Conservation (phyloP, 768 basidiomycete species). For the Boletales sp. region DNA sequence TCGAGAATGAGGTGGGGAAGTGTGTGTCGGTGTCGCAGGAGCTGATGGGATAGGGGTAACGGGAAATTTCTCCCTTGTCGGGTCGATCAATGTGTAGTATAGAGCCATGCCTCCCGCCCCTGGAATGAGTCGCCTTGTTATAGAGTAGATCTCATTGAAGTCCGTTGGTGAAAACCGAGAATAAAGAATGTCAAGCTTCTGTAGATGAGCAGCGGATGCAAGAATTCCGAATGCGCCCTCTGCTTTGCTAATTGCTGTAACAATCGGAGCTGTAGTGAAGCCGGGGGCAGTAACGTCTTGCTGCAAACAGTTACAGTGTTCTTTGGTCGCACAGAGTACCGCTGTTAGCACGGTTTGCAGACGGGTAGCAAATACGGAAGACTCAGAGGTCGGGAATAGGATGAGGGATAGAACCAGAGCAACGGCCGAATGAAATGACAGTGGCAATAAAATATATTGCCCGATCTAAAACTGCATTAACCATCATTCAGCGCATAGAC, state of each 20-base stretch:
- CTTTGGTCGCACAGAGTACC: constrained; percentile 40
- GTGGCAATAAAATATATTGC: constrained; percentile 48
- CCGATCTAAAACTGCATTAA: constrained; percentile 40
- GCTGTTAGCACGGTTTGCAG: constrained; percentile 48
- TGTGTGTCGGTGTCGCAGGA: constrained; percentile 33
- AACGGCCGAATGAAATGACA: constrained; percentile 57
- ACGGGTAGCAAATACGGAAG: constrained; percentile 52
- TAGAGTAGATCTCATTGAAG: constrained; percentile 47
- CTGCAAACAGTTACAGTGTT: constrained; percentile 46
- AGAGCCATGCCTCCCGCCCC: constrained; percentile 59
- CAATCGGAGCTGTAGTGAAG: constrained; percentile 32
- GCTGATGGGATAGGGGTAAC: constrained; percentile 40
- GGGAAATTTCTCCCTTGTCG: constrained; percentile 56
- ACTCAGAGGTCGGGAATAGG: constrained; percentile 63
- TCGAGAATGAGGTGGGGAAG: constrained; percentile 31
- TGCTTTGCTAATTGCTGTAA: constrained; percentile 31
- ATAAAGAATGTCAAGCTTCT: constrained; percentile 58
- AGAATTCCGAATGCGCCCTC: constrained; percentile 54
- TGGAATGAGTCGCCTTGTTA: constrained; percentile 49
- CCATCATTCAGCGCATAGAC: neutral
- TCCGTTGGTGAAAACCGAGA: constrained; percentile 57
- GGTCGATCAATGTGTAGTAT: constrained; percentile 64
- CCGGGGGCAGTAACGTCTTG: constrained; percentile 34
- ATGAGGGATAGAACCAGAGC: constrained; percentile 48
- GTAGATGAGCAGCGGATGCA: constrained; percentile 47